Evolutionary conservation across 2,329 filamentous ascomycete genomes (phyloP).

Genomic region (Epichloe uncinata): DNA sequence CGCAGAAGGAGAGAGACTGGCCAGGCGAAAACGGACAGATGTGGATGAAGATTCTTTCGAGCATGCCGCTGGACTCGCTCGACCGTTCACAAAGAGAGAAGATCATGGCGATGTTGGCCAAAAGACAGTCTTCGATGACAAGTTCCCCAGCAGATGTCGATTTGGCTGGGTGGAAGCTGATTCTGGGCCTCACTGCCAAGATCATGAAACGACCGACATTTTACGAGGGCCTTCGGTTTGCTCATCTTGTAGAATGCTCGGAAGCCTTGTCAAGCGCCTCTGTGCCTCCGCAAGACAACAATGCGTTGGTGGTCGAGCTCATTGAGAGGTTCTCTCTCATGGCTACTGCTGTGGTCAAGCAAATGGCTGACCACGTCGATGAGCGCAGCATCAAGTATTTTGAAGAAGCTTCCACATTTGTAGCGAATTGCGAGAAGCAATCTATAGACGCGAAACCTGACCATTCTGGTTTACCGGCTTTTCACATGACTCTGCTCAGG

Average conservation of each 20-base stretch:
- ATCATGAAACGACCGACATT: conserved; percentile 38
- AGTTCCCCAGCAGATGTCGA: conserved; percentile 15
- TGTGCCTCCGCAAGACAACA: conserved; percentile 10
- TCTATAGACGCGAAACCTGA: background rate
- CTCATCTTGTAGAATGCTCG: conserved; percentile 21
- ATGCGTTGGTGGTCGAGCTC: conserved; percentile 18
- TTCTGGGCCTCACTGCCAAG: conserved; percentile 34
- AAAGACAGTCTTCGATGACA: conserved; percentile 13
- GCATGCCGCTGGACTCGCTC: conserved; percentile 26
- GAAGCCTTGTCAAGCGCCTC: conserved; percentile 18
- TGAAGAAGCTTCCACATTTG: conserved; percentile 14
- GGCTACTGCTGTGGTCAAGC: conserved; percentile 22
- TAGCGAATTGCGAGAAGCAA: conserved; percentile 12
- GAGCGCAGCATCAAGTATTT: conserved; percentile 30
- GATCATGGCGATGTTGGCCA: conserved; percentile 24
- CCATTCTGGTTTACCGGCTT: conserved; percentile 12
- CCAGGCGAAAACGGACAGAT: conserved; percentile 15
- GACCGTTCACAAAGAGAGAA: conserved; percentile 30
- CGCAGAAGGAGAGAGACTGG: conserved; percentile 19
- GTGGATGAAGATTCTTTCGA: conserved; percentile 20
- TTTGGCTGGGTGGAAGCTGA: conserved; percentile 20
- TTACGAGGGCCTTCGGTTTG: conserved; percentile 32
- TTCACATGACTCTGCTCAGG: conserved; percentile 24
- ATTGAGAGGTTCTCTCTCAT: conserved; percentile 20
- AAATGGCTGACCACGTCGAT: conserved; percentile 31